Conservation (phyloP, 441 rosid genomes). For the Gossypium trilobum region DNA sequence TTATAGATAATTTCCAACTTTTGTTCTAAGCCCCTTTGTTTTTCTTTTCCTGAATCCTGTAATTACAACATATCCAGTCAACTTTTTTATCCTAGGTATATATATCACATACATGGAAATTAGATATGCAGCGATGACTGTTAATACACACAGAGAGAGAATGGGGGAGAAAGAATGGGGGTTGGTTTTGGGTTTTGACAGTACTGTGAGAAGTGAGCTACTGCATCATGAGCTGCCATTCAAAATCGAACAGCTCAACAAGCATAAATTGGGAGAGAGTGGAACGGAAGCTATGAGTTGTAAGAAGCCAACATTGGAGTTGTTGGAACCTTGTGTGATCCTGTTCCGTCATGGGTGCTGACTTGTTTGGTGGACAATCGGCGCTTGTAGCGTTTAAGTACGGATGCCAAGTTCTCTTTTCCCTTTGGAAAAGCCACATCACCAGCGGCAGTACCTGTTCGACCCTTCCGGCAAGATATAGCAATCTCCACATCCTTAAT, state of each 20-base stretch:
- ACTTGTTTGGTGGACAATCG: slow-evolving; percentile 51
- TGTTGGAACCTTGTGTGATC: slow-evolving; percentile 30
- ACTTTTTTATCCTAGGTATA: slow-evolving; percentile 23
- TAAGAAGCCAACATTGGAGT: slow-evolving; percentile 27
- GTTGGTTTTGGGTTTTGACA: background rate
- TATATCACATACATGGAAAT: slow-evolving; percentile 22
- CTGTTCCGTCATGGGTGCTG: slow-evolving; percentile 33
- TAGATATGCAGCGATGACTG: slow-evolving; percentile 32
- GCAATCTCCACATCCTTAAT: slow-evolving; percentile 82
- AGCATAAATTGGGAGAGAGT: slow-evolving; percentile 18
- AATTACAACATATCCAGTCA: slow-evolving; percentile 23
- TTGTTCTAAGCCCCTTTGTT: slow-evolving; percentile 19
- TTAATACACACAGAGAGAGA: slow-evolving; percentile 28
- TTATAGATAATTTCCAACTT: slow-evolving; percentile 15
- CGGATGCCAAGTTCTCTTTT: slow-evolving; percentile 83
- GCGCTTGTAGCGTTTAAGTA: slow-evolving; percentile 86
- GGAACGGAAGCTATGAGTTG: slow-evolving; percentile 21
- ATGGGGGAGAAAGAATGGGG: background rate
- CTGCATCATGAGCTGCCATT: slow-evolving; percentile 22
- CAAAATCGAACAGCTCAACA: slow-evolving; percentile 31
- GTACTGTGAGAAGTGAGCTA: slow-evolving; percentile 20
- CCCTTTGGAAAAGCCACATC: slow-evolving; percentile 94
- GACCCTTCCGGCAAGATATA: slow-evolving; percentile 72
- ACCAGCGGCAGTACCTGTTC: slow-evolving; percentile 86
- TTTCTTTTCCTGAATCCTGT: slow-evolving; percentile 18